Evolutionary conservation across 2,329 filamentous ascomycete species (phyloP).

Genomic region (Alternaria ethzedia): DNA sequence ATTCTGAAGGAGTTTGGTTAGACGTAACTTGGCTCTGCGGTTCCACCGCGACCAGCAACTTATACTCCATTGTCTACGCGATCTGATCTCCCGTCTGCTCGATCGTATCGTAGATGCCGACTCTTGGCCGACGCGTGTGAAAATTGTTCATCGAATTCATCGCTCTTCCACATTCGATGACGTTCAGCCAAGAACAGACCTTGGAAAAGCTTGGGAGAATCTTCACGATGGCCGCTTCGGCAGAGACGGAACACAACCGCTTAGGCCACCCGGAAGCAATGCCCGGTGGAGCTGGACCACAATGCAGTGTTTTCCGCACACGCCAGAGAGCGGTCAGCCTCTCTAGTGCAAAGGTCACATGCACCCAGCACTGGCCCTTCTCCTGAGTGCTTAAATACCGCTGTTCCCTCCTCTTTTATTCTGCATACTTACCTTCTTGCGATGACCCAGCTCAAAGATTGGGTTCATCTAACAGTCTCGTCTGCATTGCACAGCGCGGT

Average conservation of each 20-base stretch:
- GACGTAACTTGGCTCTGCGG: neutral
- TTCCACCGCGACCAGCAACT: neutral
- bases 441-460: conserved; percentile 41
- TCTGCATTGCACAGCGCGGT: conserved; percentile 50
- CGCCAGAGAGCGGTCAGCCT: neutral
- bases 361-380: neutral
- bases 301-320: conserved; percentile 2
- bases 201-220: neutral
- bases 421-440: conserved; percentile 44
- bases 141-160: neutral
- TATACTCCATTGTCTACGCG: neutral
- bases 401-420: neutral
- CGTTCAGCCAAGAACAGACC: conserved; percentile 5
- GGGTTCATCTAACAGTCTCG: conserved; percentile 37
- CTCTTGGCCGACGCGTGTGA: neutral
- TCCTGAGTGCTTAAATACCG: neutral
- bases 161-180: neutral
- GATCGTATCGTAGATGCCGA: neutral
- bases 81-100: neutral
- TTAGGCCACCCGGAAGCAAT: neutral
- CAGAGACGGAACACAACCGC: neutral
- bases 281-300: neutral
- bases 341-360: neutral
- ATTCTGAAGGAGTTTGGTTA: neutral
- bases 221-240: neutral